Evolutionary conservation across 208 protist genomes (phyloP).

Genomic region (Acanthamoeba culbertsoni): DNA sequence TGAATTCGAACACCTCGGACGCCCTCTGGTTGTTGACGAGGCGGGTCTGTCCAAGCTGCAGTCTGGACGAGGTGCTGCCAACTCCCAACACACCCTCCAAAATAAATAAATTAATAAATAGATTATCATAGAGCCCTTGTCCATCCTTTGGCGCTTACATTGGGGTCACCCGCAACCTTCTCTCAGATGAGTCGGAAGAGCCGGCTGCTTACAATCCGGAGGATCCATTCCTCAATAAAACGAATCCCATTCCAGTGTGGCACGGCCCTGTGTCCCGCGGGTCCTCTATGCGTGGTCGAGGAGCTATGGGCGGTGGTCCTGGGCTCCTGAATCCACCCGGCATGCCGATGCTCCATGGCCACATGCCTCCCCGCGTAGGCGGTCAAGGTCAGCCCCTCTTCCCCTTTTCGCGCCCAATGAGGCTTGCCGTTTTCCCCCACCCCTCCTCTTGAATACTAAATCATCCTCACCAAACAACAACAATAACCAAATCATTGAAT

Average conservation of each 20-base stretch:
- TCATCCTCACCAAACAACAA: not conserved
- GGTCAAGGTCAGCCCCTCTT: not conserved
- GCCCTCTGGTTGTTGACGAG: not conserved
- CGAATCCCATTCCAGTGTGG: slow-evolving; percentile 4
- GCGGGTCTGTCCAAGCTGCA: not conserved
- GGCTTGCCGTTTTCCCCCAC: too few species aligned
- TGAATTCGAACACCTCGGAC: not conserved
- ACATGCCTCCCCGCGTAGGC: not conserved
- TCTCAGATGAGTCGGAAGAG: not conserved
- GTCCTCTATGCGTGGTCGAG: not conserved
- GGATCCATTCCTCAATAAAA: slow-evolving; percentile 17
- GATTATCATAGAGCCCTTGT: not conserved
- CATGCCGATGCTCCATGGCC: not conserved
- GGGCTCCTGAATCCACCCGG: not conserved
- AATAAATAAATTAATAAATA: too few species aligned
- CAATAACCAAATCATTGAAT: not conserved
- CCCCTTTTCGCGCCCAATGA: too few species aligned
- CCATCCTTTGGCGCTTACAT: not conserved
- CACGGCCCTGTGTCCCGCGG: not conserved
- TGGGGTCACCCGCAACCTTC: not conserved
- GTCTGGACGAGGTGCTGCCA: not conserved
- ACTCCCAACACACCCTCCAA: too few species aligned
- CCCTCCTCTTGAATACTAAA: too few species aligned
- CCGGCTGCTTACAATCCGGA: not conserved
- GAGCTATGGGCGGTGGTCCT: not conserved